Conservation (phyloP, 352 stramenopile genomes). For the Blastocystis sp. region DNA sequence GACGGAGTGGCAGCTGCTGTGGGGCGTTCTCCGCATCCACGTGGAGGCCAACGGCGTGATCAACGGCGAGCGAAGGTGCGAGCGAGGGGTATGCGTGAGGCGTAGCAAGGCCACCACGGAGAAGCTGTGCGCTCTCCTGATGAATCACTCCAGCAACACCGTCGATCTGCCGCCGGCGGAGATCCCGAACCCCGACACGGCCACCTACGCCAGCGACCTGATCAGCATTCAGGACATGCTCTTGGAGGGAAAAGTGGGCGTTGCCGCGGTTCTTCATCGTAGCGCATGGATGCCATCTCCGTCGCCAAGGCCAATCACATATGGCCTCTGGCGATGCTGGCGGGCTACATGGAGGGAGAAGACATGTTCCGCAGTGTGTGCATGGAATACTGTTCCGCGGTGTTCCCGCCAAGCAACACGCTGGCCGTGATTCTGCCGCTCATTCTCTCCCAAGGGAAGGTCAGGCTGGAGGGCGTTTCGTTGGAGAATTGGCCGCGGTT, state of each 20-base stretch:
- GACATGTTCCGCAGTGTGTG: constrained; percentile 34
- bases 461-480: neutral
- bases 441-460: constrained; percentile 13
- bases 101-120: constrained; percentile 14
- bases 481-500: constrained; percentile 15
- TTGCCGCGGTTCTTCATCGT: neutral
- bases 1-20: constrained; percentile 55
- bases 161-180: constrained; percentile 47
- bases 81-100: neutral
- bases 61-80: neutral
- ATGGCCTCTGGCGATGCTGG: constrained; percentile 25
- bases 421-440: constrained; percentile 39
- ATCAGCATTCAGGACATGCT: constrained; percentile 44
- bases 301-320: constrained; percentile 32
- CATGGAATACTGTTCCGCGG: neutral
- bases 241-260: constrained; percentile 1
- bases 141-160: constrained; percentile 15
- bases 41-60: constrained; percentile 59
- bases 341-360: constrained; percentile 54
- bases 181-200: constrained; percentile 21
- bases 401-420: constrained; percentile 45
- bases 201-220: constrained; percentile 31
- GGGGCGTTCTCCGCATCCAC: constrained; percentile 37
- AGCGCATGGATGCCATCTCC: constrained; percentile 30
- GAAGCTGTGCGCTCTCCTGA: constrained; percentile 31